Evolutionary conservation across 306 rosid genomes (phyloP), one percentile per base, ranked within the genome.

Genomic region (Lupinus albus): DNA sequence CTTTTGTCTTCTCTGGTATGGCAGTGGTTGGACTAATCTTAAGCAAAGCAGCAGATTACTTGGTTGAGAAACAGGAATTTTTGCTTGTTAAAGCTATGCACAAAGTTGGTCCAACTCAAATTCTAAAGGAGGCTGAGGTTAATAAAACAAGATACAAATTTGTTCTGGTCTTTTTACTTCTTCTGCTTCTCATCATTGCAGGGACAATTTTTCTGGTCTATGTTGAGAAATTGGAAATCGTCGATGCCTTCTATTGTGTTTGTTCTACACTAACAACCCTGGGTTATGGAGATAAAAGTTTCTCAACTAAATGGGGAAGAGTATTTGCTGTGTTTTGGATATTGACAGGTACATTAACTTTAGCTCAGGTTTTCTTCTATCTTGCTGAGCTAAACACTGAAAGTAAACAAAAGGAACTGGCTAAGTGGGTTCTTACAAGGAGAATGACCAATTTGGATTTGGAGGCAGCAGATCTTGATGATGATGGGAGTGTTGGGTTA

Each of bases 391-490:
- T 88, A 16, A 77, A 74, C 62, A 76, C 97, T 17, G 96, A 86
- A 76, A 82, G 35, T 44, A 84, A 85, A 71, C 97, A 70, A 69
- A 83, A 78, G 73, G 74, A 64, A 53, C 52, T 93, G 15, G 89
- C 75, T 16, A 53, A 83, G 42, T 78, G 81, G 86, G 91, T 88
- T 77, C 97, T 93, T 64, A 76, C 77, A 38, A 67, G 84, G 53
- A 81, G 60, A 68, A 45, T 75, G 63, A 86, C 99, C 9, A 58
- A 57, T 38, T 14, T 39, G 0, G 99, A 93, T 72, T 78, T 93
- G 78, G 96, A 90, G 83, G 87, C 82, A 17, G 99, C 99, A 6
- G 99, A 93, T 90, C 51, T 90, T 36, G 94, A 90, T 71, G 63
- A 64, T 6, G 90, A 93, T 17, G 85, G 91, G 3, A 67, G 8